Percentiles rank a stretch among this genome's conserved stretches.
Conservation (phyloP, 805 yeast species). For the Ascoidea rubescens region DNA sequence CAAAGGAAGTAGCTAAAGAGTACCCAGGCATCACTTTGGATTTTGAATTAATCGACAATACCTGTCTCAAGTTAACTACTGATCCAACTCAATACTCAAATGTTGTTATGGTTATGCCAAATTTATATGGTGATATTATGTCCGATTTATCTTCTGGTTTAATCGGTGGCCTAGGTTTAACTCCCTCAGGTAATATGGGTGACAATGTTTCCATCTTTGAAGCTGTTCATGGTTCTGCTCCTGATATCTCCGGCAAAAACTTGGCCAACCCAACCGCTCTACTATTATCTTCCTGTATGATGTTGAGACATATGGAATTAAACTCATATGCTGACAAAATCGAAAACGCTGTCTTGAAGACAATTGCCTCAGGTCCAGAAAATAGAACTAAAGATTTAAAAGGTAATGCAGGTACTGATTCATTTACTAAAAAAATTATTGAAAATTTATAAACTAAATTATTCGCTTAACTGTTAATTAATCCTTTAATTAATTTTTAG, state of each 20-base stretch:
- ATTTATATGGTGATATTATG: conserved; percentile 98
- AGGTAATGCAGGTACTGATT: conserved; percentile 80
- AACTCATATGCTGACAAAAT: conserved; percentile 69
- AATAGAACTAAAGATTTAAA: conserved; percentile 94
- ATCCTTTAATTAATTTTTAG: too few relatives aligned
- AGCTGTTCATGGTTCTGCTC: conserved; percentile 99
- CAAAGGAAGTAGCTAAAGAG: conserved; percentile 65
- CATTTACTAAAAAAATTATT: conserved; percentile 88
- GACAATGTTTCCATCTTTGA: conserved; percentile 94
- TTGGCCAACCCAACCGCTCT: conserved; percentile 98
- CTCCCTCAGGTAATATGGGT: conserved; percentile 99
- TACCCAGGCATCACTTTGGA: conserved; percentile 81
- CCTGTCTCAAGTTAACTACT: conserved; percentile 78
- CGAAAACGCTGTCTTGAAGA: conserved; percentile 68
- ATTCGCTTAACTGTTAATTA: too few relatives aligned
- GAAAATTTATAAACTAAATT: conserved; percentile 36
- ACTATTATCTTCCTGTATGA: conserved; percentile 91
- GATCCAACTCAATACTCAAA: conserved; percentile 82
- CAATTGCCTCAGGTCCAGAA: conserved; percentile 85
- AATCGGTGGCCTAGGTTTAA: conserved; percentile 97
- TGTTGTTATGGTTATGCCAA: conserved; percentile 96
- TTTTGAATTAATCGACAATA: conserved; percentile 88
- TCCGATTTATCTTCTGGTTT: conserved; percentile 96
- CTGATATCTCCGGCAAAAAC: conserved; percentile 98
- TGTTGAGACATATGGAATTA: conserved; percentile 97